Evolutionary conservation across 2,329 filamentous ascomycete species (phyloP).

Genomic region (Ophiostoma ulmi): DNA sequence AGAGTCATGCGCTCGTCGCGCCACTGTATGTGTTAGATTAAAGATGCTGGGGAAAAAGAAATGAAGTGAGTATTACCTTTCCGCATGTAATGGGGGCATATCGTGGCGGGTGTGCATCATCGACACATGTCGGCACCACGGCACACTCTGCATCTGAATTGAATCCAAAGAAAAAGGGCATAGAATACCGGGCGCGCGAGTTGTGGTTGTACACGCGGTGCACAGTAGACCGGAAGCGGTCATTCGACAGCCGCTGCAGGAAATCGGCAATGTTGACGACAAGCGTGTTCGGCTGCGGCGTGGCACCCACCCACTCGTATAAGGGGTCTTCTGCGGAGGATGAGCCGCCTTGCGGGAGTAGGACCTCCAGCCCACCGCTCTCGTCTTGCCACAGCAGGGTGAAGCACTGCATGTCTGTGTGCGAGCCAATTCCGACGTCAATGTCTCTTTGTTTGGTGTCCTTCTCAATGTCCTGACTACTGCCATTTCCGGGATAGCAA

Average conservation of each 20-base stretch:
- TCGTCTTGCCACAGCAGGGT: constrained; percentile 27
- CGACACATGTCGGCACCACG: constrained; percentile 40
- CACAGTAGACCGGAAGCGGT: constrained; percentile 28
- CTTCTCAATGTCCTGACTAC: neutral
- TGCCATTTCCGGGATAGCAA: constrained; percentile 27
- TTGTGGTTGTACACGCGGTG: constrained; percentile 27
- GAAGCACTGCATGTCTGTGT: constrained; percentile 43
- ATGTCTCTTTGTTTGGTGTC: constrained; percentile 15
- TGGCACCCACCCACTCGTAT: constrained; percentile 25
- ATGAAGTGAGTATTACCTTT: constrained; percentile 18
- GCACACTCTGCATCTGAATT: constrained; percentile 43
- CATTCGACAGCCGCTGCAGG: constrained; percentile 28
- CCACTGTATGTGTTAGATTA: constrained; percentile 21
- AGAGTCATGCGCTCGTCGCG: constrained; percentile 26
- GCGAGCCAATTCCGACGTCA: constrained; percentile 43
- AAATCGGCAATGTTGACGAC: constrained; percentile 30
- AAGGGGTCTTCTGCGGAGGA: neutral
- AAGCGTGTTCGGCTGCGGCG: constrained; percentile 24
- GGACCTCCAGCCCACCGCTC: constrained; percentile 26
- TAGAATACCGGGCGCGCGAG: constrained; percentile 24
- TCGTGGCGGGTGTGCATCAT: constrained; percentile 38
- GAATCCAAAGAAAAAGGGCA: constrained; percentile 36
- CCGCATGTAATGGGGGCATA: constrained; percentile 44
- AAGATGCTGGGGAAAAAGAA: neutral
- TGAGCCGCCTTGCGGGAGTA: constrained; percentile 18